These are phyloP conservation scores for Kodamaea leandrae DNA, from an alignment of 805 yeast genomes.

Conservation along the genomic window DNA sequence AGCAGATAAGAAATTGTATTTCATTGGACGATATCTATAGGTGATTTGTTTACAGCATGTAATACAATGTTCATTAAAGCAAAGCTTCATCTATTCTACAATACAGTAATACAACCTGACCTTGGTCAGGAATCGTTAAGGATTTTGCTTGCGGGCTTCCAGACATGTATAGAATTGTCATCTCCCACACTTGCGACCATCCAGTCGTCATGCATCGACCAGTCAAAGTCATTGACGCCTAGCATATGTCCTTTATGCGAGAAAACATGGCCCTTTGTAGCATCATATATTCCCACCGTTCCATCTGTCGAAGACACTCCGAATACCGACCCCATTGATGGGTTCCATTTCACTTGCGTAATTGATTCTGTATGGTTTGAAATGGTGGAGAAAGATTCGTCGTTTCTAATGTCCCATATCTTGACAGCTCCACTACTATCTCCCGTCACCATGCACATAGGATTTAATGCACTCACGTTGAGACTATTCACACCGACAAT, in stretches of 20 bases:
- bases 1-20: no score
- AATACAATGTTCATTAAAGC: no score
- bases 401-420: conserved; percentile 64
- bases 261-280: conserved; percentile 44
- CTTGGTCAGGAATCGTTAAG: no score
- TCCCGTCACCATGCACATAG: conserved; percentile 64
- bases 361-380: conserved; percentile 48
- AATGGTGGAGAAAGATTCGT: conserved; percentile 2
- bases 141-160: conserved; percentile 55
- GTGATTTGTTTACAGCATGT: no score
- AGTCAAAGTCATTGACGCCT: conserved; percentile 79
- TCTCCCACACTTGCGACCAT: conserved; percentile 75
- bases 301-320: conserved; percentile 69
- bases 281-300: conserved; percentile 61
- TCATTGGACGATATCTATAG: no score
- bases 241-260: conserved; percentile 83
- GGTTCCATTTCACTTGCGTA: conserved; percentile 74
- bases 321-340: conserved; percentile 31
- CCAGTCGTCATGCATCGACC: conserved; percentile 75
- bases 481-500: conserved; percentile 53
- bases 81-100: no score
- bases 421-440: conserved; percentile 54
- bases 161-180: conserved; percentile 83
- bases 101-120: no score
- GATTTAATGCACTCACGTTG: conserved; percentile 56